These are phyloP conservation scores for Zopfochytrium polystomum DNA, from an alignment of 371 early-diverging fungal genomes.

Conservation along the genomic window DNA sequence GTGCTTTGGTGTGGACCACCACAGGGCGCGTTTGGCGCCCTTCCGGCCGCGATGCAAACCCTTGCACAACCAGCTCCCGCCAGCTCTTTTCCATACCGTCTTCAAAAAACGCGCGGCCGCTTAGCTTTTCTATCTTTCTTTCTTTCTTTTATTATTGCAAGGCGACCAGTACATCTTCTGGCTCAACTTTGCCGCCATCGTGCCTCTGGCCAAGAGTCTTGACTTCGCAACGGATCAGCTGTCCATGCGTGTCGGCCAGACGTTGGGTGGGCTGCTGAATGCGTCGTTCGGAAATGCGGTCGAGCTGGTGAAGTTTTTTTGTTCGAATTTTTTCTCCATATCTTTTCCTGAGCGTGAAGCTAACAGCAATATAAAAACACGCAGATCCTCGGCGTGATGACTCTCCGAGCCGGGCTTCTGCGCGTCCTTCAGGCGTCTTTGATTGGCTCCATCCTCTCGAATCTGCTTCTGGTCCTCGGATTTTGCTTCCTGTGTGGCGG, in stretches of 20 bases:
- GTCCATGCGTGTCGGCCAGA: conserved; percentile 59
- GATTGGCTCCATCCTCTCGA: conserved; percentile 80
- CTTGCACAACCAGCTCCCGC: too few species aligned
- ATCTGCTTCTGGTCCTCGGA: conserved; percentile 62
- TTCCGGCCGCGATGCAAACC: too few species aligned
- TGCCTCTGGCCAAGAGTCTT: conserved; percentile 80
- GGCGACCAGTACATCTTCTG: conserved; percentile 64
- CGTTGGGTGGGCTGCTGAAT: conserved; percentile 57
- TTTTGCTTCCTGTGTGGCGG: conserved; percentile 82
- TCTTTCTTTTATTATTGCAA: too few species aligned
- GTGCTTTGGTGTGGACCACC: too few species aligned
- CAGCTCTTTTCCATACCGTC: too few species aligned
- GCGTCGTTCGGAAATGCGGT: conserved; percentile 78
- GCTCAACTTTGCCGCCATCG: conserved; percentile 83
- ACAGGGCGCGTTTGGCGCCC: too few species aligned
- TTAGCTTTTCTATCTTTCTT: too few species aligned
- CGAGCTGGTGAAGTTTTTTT: conserved; percentile 59
- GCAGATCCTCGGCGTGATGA: conserved; percentile 62
- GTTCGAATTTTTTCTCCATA: too few species aligned
- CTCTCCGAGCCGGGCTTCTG: conserved; percentile 69
- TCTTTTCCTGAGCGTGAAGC: too few species aligned
- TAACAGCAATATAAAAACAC: too few species aligned
- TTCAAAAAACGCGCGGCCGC: too few species aligned
- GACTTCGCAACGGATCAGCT: conserved; percentile 67
- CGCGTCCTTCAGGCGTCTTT: conserved; percentile 80